These are phyloP conservation scores for Aureobasidium sp. DNA, from an alignment of 2,329 filamentous ascomycete species.

Conservation along the genomic window DNA sequence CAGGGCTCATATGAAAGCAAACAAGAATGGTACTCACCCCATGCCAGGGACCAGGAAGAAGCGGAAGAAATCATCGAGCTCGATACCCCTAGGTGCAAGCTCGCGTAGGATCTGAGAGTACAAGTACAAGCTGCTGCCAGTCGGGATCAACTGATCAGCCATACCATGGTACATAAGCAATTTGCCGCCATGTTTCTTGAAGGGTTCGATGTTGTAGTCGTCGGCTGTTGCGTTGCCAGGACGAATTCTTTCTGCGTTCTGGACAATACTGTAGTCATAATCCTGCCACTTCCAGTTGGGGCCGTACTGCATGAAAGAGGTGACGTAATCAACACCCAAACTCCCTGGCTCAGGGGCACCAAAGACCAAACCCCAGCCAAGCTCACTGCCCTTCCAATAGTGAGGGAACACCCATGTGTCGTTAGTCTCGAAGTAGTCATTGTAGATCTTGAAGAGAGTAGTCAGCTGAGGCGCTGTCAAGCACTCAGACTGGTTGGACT, in stretches of 20 bases:
- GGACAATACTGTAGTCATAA: slow-evolving; percentile 34
- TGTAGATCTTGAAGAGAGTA: slow-evolving; percentile 38
- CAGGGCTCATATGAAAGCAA: neutral
- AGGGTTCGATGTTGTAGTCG: slow-evolving; percentile 42
- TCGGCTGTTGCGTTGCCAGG: slow-evolving; percentile 46
- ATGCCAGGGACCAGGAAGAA: slow-evolving; percentile 41
- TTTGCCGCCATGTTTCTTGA: slow-evolving; percentile 39
- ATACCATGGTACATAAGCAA: slow-evolving; percentile 40
- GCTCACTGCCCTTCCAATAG: slow-evolving; percentile 34
- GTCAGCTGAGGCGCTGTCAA: slow-evolving; percentile 39
- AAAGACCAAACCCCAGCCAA: slow-evolving; percentile 32
- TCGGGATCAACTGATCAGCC: slow-evolving; percentile 42
- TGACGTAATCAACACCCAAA: slow-evolving; percentile 33
- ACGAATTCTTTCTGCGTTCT: slow-evolving; percentile 34
- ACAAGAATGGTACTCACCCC: slow-evolving; percentile 20
- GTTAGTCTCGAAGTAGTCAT: slow-evolving; percentile 35
- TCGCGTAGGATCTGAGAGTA: slow-evolving; percentile 40
- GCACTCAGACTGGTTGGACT: slow-evolving; percentile 29
- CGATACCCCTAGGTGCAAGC: slow-evolving; percentile 29
- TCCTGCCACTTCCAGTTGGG: slow-evolving; percentile 33
- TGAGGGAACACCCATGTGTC: slow-evolving; percentile 37
- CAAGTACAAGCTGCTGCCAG: slow-evolving; percentile 46
- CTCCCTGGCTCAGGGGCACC: slow-evolving; percentile 29
- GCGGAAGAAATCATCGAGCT: slow-evolving; percentile 36
- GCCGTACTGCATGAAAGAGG: slow-evolving; percentile 38